Evolutionary conservation across 768 basidiomycete species (phyloP), one percentile per base, ranked within the genome.

Genomic region (Xanthoconium purpureum): DNA sequence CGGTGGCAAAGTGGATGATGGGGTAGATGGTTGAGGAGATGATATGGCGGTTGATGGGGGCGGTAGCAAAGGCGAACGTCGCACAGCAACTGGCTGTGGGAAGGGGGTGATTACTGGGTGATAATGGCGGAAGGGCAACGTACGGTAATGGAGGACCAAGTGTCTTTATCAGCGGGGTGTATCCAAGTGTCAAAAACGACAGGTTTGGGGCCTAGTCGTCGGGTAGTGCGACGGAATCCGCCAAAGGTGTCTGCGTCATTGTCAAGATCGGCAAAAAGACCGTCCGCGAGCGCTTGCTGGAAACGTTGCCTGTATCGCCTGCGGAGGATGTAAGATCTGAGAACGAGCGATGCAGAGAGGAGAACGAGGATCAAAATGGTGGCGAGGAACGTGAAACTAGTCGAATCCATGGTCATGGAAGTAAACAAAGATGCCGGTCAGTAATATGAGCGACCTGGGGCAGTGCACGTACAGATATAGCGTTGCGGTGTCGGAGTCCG

Each of bases 331-430:
- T 82, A 82, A 1, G 87, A 85, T 43, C 88, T 80, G 46, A 84
- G 71, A 52, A 88, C 78, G 60, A 89, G 84, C 7, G 80, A 79
- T 40, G 76, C 81, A 10, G 86, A 88, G 50, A 89, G 78, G 42
- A 82, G 73, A 17, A 89, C 76, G 58, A 89, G 80, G 43, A 89
- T 75, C 60, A 87, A 77, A 28, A 89, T 78, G 5, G 87, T 88
- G 24, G 87, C 85, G 37, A 89, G 80, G 63, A 88, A 89, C 5
- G 87, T 88, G 69, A 86, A 83, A 29, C 84, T 87, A 67, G 56
- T 67, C 9, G 63, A 54, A 24, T 56, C 43, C 60, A 66, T 58
- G 47, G 18, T 52, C 50, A 48, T 53, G 53, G 40, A 24, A 8
- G 52, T 7, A 40, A 32, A 47, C 15, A 54, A 54, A 33, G 33